Evolutionary conservation across 768 basidiomycete genomes (phyloP).

Genomic region (Pulveroboletus ravenelii): DNA sequence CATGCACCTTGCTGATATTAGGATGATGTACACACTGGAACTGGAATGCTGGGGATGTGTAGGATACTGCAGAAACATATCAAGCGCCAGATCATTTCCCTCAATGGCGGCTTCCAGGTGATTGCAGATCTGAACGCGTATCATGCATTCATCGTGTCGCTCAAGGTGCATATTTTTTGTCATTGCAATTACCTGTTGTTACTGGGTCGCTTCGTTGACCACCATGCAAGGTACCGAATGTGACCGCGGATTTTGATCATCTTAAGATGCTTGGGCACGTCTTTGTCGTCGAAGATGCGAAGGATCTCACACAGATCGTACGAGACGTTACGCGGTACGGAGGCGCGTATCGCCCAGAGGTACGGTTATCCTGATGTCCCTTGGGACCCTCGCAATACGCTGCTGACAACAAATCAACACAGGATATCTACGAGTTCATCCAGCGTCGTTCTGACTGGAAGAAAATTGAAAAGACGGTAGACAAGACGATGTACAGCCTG

Average conservation of each 20-base stretch:
- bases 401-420: neutral
- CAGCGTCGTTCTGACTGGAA: slow-evolving; percentile 96
- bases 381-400: neutral
- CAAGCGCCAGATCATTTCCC: slow-evolving; percentile 94
- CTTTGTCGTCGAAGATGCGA: slow-evolving; percentile 92
- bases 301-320: slow-evolving; percentile 94
- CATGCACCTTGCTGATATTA: neutral
- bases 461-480: slow-evolving; percentile 94
- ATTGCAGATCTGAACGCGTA: slow-evolving; percentile 97
- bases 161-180: slow-evolving; percentile 52
- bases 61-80: slow-evolving; percentile 89
- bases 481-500: slow-evolving; percentile 91
- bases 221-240: slow-evolving; percentile 54
- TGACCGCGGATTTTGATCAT: slow-evolving; percentile 86
- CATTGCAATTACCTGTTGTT: neutral
- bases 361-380: slow-evolving; percentile 27
- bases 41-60: neutral
- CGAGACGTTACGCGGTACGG: slow-evolving; percentile 94
- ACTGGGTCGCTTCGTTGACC: neutral
- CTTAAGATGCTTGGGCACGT: slow-evolving; percentile 98
- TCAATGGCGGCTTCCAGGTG: slow-evolving; percentile 90
- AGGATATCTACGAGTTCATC: slow-evolving; percentile 96
- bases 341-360: slow-evolving; percentile 92
- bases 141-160: slow-evolving; percentile 78
- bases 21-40: neutral